Evolutionary conservation across 1,284 basidiomycete genomes (phyloP).

Genomic region (Ustilago hordei): DNA sequence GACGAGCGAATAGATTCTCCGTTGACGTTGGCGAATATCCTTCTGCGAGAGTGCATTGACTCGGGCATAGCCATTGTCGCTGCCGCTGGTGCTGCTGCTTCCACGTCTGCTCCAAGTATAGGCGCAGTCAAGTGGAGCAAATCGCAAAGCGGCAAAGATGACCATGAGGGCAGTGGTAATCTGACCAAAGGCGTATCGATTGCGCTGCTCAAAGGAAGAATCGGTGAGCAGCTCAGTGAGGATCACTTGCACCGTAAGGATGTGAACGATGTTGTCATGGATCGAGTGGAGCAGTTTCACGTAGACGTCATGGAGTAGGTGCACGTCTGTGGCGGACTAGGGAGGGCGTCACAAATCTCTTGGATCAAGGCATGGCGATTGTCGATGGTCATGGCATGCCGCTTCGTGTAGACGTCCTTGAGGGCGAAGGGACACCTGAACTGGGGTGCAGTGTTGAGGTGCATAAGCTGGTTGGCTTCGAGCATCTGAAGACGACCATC

Average conservation of each 20-base stretch:
- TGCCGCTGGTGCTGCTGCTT: constrained; percentile 3
- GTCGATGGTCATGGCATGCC: constrained; percentile 24
- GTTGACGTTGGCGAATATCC: constrained; percentile 32
- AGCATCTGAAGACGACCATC: constrained; percentile 26
- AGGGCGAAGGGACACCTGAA: constrained; percentile 42
- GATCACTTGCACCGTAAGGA: constrained; percentile 27
- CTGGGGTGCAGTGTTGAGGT: constrained; percentile 27
- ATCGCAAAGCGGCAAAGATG: constrained; percentile 30
- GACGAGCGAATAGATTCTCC: constrained; percentile 34
- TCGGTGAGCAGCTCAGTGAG: constrained; percentile 35
- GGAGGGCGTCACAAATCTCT: constrained; percentile 30
- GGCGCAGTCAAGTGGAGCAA: constrained; percentile 31
- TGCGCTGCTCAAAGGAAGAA: constrained; percentile 28
- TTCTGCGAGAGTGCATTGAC: constrained; percentile 31
- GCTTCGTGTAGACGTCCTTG: constrained; percentile 44
- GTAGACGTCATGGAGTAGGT: constrained; percentile 39
- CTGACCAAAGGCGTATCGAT: constrained; percentile 26
- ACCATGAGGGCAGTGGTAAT: constrained; percentile 44
- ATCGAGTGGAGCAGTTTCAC: constrained; percentile 30
- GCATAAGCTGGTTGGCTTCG: constrained; percentile 28
- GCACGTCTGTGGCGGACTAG: constrained; percentile 20
- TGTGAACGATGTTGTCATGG: constrained; percentile 34
- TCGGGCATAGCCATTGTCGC: neutral
- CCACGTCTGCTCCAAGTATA: constrained; percentile 19
- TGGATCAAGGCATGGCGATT: constrained; percentile 14